phyloP scores from a whole-genome alignment of 805 yeast genomes.

The fission yeast (Schizosaccharomyces pombe) region DNA sequence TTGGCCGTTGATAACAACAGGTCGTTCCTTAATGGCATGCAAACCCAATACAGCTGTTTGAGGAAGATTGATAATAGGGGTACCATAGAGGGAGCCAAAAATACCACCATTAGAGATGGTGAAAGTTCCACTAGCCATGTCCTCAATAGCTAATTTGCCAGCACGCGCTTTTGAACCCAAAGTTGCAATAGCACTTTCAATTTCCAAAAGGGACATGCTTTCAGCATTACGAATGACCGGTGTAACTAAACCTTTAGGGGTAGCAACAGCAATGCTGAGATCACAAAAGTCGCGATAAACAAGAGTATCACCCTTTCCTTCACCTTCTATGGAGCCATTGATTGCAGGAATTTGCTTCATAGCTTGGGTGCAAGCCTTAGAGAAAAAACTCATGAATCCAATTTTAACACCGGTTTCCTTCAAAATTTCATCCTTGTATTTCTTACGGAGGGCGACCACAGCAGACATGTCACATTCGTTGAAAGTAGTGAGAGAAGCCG shows the following conservation, averaged over 20 bases:
- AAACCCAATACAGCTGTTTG: conserved; percentile 95
- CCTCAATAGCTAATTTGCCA: conserved; percentile 86
- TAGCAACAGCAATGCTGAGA: conserved; percentile 89
- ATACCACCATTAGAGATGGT: conserved; percentile 98
- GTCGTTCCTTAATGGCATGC: conserved; percentile 94
- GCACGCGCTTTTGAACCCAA: conserved; percentile 90
- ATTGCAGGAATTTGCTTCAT: conserved; percentile 87
- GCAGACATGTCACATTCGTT: conserved; percentile 94
- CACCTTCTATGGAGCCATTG: conserved; percentile 71
- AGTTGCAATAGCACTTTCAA: conserved; percentile 62
- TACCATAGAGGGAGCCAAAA: conserved; percentile 90
- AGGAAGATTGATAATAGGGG: conserved; percentile 94
- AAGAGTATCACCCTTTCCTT: conserved; percentile 55
- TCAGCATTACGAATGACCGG: conserved; percentile 96
- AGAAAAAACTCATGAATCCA: conserved; percentile 97
- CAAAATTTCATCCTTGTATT: conserved; percentile 87
- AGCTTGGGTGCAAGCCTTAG: conserved; percentile 81
- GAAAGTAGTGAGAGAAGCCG: conserved; percentile 93
- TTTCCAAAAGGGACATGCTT: conserved; percentile 62
- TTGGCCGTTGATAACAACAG: conserved; percentile 89
- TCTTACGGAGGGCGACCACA: conserved; percentile 77
- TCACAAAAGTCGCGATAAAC: conserved; percentile 92
- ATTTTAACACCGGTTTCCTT: conserved; percentile 84
- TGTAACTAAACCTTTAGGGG: conserved; percentile 96
- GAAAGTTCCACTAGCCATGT: conserved; percentile 98